Evolutionary conservation across 202 grass and related monocot species (phyloP), one percentile per base, ranked within the genome.

Genomic region (Saccharum hybrid): DNA sequence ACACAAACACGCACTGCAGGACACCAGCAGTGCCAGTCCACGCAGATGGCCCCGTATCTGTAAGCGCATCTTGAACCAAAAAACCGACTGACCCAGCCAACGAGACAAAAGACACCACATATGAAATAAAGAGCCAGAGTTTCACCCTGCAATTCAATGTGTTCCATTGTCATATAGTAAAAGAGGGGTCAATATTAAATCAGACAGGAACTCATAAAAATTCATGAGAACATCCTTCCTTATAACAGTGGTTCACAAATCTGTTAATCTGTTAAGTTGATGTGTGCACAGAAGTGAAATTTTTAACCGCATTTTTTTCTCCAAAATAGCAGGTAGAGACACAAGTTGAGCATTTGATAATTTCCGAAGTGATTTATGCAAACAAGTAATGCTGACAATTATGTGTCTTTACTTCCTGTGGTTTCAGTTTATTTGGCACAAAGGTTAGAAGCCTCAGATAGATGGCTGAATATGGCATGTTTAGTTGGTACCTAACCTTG

Each of bases 41-140:
- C 3, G 82, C 66, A 41, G 90, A 94, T 34, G 94, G 91, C 5
- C 92, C 92, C 57, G 80, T 94, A 46, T 92, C 77, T 4, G 92
- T 92, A n/a, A 92, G 87, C 38, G 92, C 81, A 67, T 97, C 94
- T 83, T 89, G 90, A 72, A 97, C 81, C 71, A 94, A 72, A 54
- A 97, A 69, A 60, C 81, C 94, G 7, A 94, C 94, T 2, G 92
- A 61, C 30, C 78, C 90, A 2, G 94, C 90, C 66, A 94, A 81
- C n/a, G 92, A 97, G 48, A 94, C 92, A 74, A 97, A 94, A 51
- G 94, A 97, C 13, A 97, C 92, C 70, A 94, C 79, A 66, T 94
- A 97, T 14, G 92, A 88, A 80, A 97, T 82, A 52, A 97, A 97
- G 72, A 97, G 92, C 90, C 92, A 94, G 61, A 97, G 81, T 79